Evolutionary conservation across 2,329 filamentous ascomycete genomes (phyloP), one percentile per base, ranked within the genome.

Genomic region (Aureobasidium sp.): DNA sequence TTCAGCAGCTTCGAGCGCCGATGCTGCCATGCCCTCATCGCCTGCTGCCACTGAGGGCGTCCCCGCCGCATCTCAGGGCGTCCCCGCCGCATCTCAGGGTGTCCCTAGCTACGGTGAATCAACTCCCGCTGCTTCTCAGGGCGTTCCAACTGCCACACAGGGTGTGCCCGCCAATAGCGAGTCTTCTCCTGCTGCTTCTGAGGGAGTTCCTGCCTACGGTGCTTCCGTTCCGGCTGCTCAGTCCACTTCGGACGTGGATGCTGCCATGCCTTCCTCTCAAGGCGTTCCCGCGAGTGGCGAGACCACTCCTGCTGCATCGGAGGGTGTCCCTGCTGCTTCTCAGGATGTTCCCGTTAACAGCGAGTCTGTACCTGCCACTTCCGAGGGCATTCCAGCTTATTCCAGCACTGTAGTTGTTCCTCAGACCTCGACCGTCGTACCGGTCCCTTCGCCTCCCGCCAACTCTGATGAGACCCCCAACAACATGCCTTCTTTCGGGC

Each of bases 401-500:
- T 27, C 27, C 16, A 39, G 24, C 45, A 50, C 32, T 12, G 41
- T 45, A 4, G 30, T 37, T 7, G 32, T 35, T n/a, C 21, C 44
- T 8, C 16, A 19, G 6, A 29, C 45, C 24, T 30, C 37, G 19
- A 41, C 35, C 12, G 27, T 41, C 27, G 19, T 34, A 24, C 35
- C 48, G 6, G 11, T 41, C 12, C 25, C 48, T 25, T 41, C 37
- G 24, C 37, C 48, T 25, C 48, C 48, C n/a, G 17, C 48, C 27
- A 41, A 41, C 48, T 24, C 48, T 10, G 29, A 51, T 17, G 48
- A 51, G 14, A 51, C 37, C 6, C 48, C 48, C n/a, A 51, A 51
- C 48, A 51, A 41, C 27, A 51, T 51, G 48, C 48, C 48, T 16
- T 51, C 48, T 4, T 51, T 16, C 48, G 48, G 48, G 10, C 48